Conservation (phyloP, 192 early-diverging fungal genomes). For the Chytriomyces hyalinus region DNA sequence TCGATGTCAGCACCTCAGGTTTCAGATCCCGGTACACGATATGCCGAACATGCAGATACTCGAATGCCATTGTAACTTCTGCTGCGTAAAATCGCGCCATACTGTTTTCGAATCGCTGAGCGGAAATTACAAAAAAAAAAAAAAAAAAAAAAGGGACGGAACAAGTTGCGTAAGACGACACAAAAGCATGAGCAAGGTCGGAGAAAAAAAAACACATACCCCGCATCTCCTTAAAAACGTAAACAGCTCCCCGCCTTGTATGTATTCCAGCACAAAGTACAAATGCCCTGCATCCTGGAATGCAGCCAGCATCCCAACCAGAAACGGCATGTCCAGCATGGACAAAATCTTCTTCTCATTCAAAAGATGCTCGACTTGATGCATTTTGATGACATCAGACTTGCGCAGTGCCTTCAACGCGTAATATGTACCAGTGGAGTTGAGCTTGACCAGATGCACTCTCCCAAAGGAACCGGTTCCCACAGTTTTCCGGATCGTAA, state of each 20-base stretch:
- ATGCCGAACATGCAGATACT: slow-evolving; percentile 77
- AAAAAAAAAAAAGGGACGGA: not conserved
- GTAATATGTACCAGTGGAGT: slow-evolving; percentile 74
- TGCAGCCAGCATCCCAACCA: slow-evolving; percentile 80
- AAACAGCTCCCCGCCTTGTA: slow-evolving; percentile 92
- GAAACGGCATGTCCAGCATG: slow-evolving; percentile 78
- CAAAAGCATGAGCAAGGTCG: not conserved
- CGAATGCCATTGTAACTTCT: slow-evolving; percentile 31
- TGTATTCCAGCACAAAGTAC: slow-evolving; percentile 93
- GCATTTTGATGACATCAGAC: slow-evolving; percentile 81
- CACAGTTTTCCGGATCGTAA: slow-evolving; percentile 28
- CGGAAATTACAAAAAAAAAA: not conserved
- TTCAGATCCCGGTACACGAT: slow-evolving; percentile 88
- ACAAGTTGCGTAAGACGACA: not conserved
- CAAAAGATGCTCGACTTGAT: slow-evolving; percentile 94
- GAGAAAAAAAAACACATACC: slow-evolving; percentile 25
- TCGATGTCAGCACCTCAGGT: slow-evolving; percentile 58
- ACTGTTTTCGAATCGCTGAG: slow-evolving; percentile 35
- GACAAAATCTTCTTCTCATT: slow-evolving; percentile 91
- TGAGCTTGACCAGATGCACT: slow-evolving; percentile 83
- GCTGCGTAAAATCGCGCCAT: slow-evolving; percentile 38
- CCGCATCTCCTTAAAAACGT: slow-evolving; percentile 74
- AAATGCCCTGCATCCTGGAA: slow-evolving; percentile 88
- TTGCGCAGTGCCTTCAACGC: slow-evolving; percentile 94
- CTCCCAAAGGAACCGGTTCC: slow-evolving; percentile 95